phyloP scores from a whole-genome alignment of 2,329 filamentous ascomycete genomes.

The Trichoderma koningiopsis region DNA sequence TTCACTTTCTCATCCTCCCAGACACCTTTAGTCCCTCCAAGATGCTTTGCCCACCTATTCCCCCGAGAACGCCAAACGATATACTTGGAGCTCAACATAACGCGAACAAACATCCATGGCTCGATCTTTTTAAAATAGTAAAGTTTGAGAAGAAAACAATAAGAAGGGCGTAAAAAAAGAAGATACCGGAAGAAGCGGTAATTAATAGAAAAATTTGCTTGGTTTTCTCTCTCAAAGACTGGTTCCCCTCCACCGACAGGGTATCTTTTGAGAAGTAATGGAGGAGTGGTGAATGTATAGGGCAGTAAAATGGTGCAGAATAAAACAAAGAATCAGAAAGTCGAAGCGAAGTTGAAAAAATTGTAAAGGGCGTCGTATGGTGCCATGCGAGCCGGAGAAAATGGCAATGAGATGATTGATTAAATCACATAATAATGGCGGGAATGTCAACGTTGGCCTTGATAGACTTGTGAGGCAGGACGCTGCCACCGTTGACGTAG shows the following conservation, averaged over 20 bases:
- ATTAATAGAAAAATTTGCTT: conserved; percentile 20
- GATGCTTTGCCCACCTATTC: conserved; percentile 25
- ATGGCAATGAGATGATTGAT: neutral
- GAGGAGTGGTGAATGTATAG: conserved; percentile 24
- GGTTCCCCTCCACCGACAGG: conserved; percentile 21
- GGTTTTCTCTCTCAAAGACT: conserved; percentile 22
- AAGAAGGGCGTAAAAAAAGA: neutral
- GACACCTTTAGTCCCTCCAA: conserved; percentile 14
- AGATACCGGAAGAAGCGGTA: conserved; percentile 22
- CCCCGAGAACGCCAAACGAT: conserved; percentile 28
- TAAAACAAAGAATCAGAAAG: conserved; percentile 7
- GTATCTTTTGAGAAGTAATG: conserved; percentile 22
- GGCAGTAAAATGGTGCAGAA: conserved; percentile 9
- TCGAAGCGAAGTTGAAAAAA: neutral
- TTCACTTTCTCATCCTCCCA: conserved; percentile 15
- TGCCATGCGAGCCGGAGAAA: neutral
- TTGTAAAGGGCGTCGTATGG: neutral
- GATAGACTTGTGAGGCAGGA: conserved; percentile 98
- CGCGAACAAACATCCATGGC: conserved; percentile 17
- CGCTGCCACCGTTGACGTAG: conserved; percentile 95
- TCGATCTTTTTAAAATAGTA: neutral
- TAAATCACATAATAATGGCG: conserved; percentile 66
- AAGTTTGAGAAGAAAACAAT: neutral
- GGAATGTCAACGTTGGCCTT: conserved; percentile 92
- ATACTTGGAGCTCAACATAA: conserved; percentile 21